Conservation (phyloP, 495 filamentous ascomycete species). For the Parathielavia appendiculata region DNA sequence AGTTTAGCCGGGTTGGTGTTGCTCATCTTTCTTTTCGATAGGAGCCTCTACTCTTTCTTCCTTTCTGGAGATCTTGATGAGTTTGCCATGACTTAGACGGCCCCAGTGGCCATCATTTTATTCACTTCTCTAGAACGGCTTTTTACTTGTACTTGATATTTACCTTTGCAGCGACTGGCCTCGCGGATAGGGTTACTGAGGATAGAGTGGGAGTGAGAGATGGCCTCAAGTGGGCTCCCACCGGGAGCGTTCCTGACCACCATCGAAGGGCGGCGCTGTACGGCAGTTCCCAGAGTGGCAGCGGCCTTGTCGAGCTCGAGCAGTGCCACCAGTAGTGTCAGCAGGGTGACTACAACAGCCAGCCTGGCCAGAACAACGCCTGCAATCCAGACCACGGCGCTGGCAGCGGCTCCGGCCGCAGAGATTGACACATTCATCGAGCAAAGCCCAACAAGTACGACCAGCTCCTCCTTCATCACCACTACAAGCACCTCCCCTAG, state of each 20-base stretch:
- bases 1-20: slow-evolving; percentile 33
- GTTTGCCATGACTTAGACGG: slow-evolving; percentile 38
- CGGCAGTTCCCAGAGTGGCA: slow-evolving; percentile 39
- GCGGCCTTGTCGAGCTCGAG: slow-evolving; percentile 2
- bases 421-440: slow-evolving; percentile 15
- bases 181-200: slow-evolving; percentile 29
- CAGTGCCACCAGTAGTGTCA: slow-evolving; percentile 14
- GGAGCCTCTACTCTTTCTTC: slow-evolving; percentile 21
- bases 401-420: slow-evolving; percentile 15
- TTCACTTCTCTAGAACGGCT: slow-evolving; percentile 30
- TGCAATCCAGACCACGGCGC: slow-evolving; percentile 11
- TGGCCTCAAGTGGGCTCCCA: slow-evolving; percentile 32
- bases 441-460: slow-evolving; percentile 31
- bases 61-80: slow-evolving; percentile 33
- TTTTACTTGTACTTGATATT: slow-evolving; percentile 28
- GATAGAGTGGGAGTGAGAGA: slow-evolving; percentile 25
- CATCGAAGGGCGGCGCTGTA: slow-evolving; percentile 44
- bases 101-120: slow-evolving; percentile 34
- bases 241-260: slow-evolving; percentile 41
- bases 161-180: slow-evolving; percentile 38
- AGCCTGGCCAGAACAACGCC: slow-evolving; percentile 8
- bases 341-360: slow-evolving; percentile 11
- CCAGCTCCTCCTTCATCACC: slow-evolving; percentile 28
- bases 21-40: slow-evolving; percentile 17
- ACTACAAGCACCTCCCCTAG: slow-evolving; percentile 14